Evolutionary conservation across 345 rosid genomes (phyloP).

Genomic region (Corymbia maculata): DNA sequence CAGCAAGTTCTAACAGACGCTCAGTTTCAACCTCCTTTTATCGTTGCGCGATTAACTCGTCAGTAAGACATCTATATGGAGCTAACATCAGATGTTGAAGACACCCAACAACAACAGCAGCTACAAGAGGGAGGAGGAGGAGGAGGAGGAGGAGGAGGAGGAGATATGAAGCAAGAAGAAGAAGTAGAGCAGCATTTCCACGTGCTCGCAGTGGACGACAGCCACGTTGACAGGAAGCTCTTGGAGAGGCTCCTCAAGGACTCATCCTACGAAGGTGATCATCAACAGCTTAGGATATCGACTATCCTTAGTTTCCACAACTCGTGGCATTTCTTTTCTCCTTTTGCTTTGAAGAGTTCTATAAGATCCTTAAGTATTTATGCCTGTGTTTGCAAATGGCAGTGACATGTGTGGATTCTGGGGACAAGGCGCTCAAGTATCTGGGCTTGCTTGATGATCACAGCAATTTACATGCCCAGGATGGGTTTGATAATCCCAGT

Average conservation of each 20-base stretch:
- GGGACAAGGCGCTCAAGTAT: conserved; percentile 42
- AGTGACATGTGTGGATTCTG: conserved; percentile 57
- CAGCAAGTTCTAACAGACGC: neutral
- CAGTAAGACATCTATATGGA: conserved; percentile 12
- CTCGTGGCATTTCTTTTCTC: neutral
- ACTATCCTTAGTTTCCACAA: neutral
- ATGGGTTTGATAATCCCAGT: neutral
- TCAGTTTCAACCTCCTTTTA: neutral
- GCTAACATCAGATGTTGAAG: conserved; percentile 4
- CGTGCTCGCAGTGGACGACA: conserved; percentile 58
- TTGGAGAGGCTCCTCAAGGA: conserved; percentile 35
- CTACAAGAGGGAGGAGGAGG: neutral
- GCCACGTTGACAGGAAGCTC: conserved; percentile 41
- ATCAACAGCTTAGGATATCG: neutral
- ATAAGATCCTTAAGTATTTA: neutral
- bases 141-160: neutral
- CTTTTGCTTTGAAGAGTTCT: neutral
- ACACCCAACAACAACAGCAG: neutral
- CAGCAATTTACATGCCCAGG: neutral
- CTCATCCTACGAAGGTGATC: conserved; percentile 40
- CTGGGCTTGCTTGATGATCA: conserved; percentile 29
- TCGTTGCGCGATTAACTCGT: neutral
- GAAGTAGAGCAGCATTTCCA: conserved; percentile 24
- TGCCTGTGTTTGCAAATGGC: neutral
- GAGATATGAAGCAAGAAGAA: neutral